Evolutionary conservation across 164 flowering plant genomes (phyloP), one percentile per base, ranked within the genome.

Genomic region (Akebia trifoliata): DNA sequence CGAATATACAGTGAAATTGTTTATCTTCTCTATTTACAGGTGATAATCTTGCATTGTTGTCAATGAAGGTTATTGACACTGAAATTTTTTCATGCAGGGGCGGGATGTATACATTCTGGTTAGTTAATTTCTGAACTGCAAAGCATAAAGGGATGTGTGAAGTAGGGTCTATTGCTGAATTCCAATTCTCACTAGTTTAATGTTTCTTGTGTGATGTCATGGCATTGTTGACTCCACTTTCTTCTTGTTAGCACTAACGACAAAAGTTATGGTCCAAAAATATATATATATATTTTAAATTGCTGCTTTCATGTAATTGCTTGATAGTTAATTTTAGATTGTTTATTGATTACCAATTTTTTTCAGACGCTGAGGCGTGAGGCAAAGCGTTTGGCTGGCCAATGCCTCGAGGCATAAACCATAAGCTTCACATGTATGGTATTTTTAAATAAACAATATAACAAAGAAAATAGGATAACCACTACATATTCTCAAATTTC

Each of bases 61-160:
- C 7, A 53, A 7, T 30, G 52, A 55, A 35, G 32, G 10, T 18
- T 50, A 21, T 37, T 62, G 57, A 52, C 35, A 10, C n/a, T 59
- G 25, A n/a, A 37, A 36, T 57, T 66, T 67, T 62, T 29, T 58
- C 55, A 32, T 78, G 84, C 95, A 93, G 99, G 98, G 96, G n/a
- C 79, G 97, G 37, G 87, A 93, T 60, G 92, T 90, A 35, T 93
- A 93, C 81, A 84, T 93, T 65, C 78, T 93, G 97, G 99, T 93
- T 31, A 74, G 96, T 79, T 63, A 34, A 24, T 63, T 42, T 59
- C 62, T 69, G 36, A 40, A 39, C 24, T 61, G 28, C 45, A 44
- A 71, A 48, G 39, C 50, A 57, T 50, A 53, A 25, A 28, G 9
- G 42, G 31, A 31, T 48, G 61, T 51, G 42, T 51, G 34, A 46